Evolutionary conservation across 345 rosid species (phyloP).

Genomic region (Rhizophora apiculata): DNA sequence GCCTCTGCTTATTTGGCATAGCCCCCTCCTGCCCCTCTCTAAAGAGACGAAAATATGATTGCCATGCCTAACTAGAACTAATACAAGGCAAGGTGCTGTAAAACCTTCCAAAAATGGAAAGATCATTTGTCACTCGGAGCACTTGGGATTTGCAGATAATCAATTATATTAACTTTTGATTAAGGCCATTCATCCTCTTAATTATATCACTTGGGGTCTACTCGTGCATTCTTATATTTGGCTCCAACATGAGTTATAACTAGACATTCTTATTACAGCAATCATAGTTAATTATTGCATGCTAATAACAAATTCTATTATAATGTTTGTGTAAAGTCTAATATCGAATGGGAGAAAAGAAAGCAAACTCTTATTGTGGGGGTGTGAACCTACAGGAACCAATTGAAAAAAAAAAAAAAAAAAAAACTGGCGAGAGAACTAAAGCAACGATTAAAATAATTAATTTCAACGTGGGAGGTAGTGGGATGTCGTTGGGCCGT

Average conservation of each 20-base stretch:
- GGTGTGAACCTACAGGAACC: too few species aligned
- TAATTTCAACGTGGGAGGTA: not conserved
- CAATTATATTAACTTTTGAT: not conserved
- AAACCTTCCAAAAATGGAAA: conserved; percentile 7
- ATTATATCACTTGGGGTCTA: not conserved
- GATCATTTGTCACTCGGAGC: not conserved
- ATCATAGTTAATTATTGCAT: conserved; percentile 2
- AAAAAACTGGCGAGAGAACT: too few species aligned
- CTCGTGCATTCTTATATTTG: not conserved
- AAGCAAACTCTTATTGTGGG: too few species aligned
- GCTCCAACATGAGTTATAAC: not conserved
- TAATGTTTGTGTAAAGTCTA: too few species aligned
- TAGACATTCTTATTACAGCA: not conserved
- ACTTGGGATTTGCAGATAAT: conserved; percentile 1
- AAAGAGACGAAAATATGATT: too few species aligned
- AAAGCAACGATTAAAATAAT: too few species aligned
- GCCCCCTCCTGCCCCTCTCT: too few species aligned
- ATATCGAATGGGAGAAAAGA: too few species aligned
- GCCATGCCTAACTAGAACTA: too few species aligned
- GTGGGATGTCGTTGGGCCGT: not conserved
- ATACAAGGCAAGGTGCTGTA: not conserved
- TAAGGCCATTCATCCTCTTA: not conserved
- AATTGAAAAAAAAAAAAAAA: not conserved
- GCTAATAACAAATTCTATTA: not conserved
- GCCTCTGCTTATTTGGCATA: too few species aligned